Conservation (phyloP, 192 early-diverging fungal species). For the Coemansia sp. region DNA sequence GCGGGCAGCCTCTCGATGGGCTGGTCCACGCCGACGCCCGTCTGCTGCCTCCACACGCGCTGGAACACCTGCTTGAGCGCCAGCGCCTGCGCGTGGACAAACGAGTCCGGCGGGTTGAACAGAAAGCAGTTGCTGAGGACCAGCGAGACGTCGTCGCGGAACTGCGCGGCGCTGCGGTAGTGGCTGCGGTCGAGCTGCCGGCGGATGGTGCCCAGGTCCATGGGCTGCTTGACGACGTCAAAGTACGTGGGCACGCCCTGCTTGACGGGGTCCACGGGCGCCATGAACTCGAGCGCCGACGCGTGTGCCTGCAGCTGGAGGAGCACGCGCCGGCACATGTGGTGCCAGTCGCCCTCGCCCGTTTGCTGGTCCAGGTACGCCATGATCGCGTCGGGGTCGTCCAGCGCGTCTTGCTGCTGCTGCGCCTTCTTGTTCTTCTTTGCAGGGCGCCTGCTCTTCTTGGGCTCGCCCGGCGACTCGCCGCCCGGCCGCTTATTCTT, state of each 20-base stretch:
- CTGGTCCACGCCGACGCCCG: neutral
- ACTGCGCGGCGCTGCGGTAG: slow-evolving; percentile 52
- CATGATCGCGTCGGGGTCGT: slow-evolving; percentile 30
- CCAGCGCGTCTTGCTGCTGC: neutral
- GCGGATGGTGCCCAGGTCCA: slow-evolving; percentile 70
- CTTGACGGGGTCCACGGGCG: slow-evolving; percentile 64
- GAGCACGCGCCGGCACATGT: slow-evolving; percentile 22
- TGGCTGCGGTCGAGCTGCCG: slow-evolving; percentile 56
- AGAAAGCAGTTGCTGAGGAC: slow-evolving; percentile 68
- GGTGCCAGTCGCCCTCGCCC: slow-evolving; percentile 24
- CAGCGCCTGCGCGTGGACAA: slow-evolving; percentile 55
- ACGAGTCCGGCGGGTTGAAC: slow-evolving; percentile 57
- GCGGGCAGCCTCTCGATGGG: neutral
- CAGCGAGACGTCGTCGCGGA: slow-evolving; percentile 58
- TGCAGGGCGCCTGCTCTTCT: neutral
- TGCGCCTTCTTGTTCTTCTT: neutral
- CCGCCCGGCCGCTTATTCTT: neutral
- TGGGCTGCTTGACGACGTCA: slow-evolving; percentile 64
- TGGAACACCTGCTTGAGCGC: slow-evolving; percentile 55
- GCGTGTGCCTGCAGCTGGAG: slow-evolving; percentile 55
- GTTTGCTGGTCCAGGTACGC: slow-evolving; percentile 5
- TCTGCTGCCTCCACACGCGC: slow-evolving; percentile 26
- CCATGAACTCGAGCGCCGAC: slow-evolving; percentile 60
- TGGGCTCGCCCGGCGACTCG: neutral
- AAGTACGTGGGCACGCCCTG: slow-evolving; percentile 63